phyloP scores from a whole-genome alignment of 2,329 filamentous ascomycete species.

The Aspergillus intermedius region DNA sequence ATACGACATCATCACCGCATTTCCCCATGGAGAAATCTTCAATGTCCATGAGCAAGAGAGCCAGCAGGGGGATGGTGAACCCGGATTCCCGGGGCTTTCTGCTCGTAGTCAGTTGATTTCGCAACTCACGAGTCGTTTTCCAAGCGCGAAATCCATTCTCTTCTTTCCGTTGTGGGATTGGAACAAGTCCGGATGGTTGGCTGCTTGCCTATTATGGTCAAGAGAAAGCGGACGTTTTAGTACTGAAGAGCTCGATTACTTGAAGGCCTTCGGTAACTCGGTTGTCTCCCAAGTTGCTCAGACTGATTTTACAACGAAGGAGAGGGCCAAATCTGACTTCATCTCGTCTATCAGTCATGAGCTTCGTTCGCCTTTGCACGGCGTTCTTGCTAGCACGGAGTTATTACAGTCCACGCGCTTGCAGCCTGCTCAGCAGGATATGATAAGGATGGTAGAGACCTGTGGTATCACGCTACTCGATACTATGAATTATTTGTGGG shows the following conservation, averaged over 20 bases:
- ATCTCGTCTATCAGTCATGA: conserved; percentile 50
- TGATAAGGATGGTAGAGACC: conserved; percentile 44
- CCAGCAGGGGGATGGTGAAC: neutral
- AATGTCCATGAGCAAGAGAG: conserved; percentile 3
- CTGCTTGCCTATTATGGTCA: conserved; percentile 25
- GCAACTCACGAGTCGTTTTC: conserved; percentile 9
- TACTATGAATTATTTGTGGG: conserved; percentile 36
- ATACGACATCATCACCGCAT: conserved; percentile 12
- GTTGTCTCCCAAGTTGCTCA: conserved; percentile 31
- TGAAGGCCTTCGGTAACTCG: conserved; percentile 29
- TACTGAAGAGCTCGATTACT: conserved; percentile 26
- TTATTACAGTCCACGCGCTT: conserved; percentile 41
- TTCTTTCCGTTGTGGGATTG: conserved; percentile 32
- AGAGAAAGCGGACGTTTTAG: conserved; percentile 12
- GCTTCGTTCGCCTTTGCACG: conserved; percentile 43
- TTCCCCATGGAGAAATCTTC: conserved; percentile 12
- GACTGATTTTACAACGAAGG: conserved; percentile 27
- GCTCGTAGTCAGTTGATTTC: neutral
- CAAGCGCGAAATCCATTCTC: conserved; percentile 19
- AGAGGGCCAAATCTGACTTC: conserved; percentile 48
- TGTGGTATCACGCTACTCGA: conserved; percentile 48
- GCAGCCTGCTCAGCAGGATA: conserved; percentile 35
- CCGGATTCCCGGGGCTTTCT: neutral
- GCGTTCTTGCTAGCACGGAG: conserved; percentile 45
- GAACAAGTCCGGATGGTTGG: conserved; percentile 28